These are phyloP conservation scores for Sarocladiaceae sp. DNA, from an alignment of 2,329 filamentous ascomycete genomes.

Conservation along the genomic window DNA sequence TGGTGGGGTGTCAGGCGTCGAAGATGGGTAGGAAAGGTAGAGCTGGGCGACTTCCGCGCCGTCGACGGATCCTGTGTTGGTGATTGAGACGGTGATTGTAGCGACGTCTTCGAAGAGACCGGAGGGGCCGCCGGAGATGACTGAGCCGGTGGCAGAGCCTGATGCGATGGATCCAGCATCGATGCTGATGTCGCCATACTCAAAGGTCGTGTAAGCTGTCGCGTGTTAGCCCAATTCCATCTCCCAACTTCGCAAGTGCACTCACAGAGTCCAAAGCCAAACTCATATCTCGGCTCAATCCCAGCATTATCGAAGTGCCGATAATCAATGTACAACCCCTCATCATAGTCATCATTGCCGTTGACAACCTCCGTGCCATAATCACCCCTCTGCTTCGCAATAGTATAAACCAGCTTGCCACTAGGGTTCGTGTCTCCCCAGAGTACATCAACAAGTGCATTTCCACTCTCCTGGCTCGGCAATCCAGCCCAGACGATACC, in stretches of 20 bases:
- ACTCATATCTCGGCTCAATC: conserved; percentile 62
- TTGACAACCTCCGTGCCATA: conserved; percentile 34
- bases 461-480: conserved; percentile 73
- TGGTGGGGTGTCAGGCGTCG: conserved; percentile 39
- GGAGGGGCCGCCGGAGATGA: conserved; percentile 37
- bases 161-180: conserved; percentile 27
- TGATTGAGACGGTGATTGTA: conserved; percentile 40
- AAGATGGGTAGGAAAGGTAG: conserved; percentile 42
- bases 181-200: conserved; percentile 45
- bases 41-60: conserved; percentile 52
- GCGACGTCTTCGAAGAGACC: conserved; percentile 42
- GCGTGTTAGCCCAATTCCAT: neutral
- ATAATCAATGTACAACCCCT: conserved; percentile 75
- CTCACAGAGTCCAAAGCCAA: conserved; percentile 67
- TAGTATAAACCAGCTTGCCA: conserved; percentile 64
- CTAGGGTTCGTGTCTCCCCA: conserved; percentile 67
- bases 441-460: conserved; percentile 69
- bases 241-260: neutral
- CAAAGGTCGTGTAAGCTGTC: conserved; percentile 64
- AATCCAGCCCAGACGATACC: conserved; percentile 72
- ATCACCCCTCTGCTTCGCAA: conserved; percentile 41
- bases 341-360: conserved; percentile 56
- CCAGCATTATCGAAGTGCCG: conserved; percentile 67
- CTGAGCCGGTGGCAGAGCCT: conserved; percentile 33
- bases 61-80: conserved; percentile 45